Evolutionary conservation across 352 stramenopile species (phyloP).

Genomic region (Pythium guiyangense): DNA sequence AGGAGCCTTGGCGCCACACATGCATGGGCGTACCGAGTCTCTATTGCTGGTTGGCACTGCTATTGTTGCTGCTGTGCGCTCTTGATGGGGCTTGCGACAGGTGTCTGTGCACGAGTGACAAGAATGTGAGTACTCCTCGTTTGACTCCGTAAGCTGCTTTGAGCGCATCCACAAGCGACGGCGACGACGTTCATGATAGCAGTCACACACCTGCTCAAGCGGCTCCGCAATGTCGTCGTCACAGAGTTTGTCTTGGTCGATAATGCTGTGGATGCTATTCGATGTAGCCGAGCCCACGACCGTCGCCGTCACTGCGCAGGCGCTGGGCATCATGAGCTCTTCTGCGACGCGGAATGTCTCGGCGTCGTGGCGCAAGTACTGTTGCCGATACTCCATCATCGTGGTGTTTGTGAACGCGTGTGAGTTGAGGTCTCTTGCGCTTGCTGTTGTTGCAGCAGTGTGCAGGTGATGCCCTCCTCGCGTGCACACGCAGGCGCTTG

Average conservation of each 20-base stretch:
- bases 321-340: slow-evolving; percentile 75
- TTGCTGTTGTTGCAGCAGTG: neutral
- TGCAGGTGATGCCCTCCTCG: no score
- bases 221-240: neutral
- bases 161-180: neutral
- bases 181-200: neutral
- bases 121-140: no score
- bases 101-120: neutral
- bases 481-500: no score
- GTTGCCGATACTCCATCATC: slow-evolving; percentile 26
- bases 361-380: slow-evolving; percentile 34
- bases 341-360: slow-evolving; percentile 77
- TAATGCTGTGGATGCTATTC: neutral
- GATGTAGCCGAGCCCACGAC: neutral
- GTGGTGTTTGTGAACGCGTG: neutral
- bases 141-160: neutral
- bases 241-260: neutral
- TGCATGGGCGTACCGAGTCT: neutral
- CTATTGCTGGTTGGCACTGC: neutral
- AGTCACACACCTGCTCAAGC: neutral
- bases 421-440: neutral
- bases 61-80: neutral
- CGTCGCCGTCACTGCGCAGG: slow-evolving; percentile 11
- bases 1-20: neutral
- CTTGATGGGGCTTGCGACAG: slow-evolving; percentile 7